These are phyloP conservation scores for Auriscalpium vulgare DNA, from an alignment of 768 basidiomycete genomes.

Conservation along the genomic window DNA sequence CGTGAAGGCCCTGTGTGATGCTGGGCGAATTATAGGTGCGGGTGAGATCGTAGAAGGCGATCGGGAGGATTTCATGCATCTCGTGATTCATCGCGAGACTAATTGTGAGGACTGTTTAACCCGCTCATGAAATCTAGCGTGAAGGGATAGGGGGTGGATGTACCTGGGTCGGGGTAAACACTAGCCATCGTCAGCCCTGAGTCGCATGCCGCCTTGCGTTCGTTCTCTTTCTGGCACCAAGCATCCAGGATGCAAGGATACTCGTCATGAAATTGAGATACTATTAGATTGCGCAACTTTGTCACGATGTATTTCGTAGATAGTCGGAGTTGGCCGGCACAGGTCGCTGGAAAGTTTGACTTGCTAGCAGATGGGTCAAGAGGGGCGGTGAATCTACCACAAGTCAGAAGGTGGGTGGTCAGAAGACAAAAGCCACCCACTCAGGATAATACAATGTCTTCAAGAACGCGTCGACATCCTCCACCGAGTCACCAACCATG, in stretches of 20 bases:
- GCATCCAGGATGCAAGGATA: conserved; percentile 11
- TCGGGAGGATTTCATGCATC: conserved; percentile 11
- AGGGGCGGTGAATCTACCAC: conserved; percentile 4
- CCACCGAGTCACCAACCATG: conserved; percentile 5
- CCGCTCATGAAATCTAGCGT: no score
- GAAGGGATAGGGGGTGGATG: neutral
- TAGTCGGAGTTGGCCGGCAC: conserved; percentile 8
- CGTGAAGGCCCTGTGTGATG: conserved; percentile 3
- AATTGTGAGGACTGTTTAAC: conserved; percentile 3
- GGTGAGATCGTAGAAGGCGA: conserved; percentile 10
- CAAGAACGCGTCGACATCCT: conserved; percentile 7
- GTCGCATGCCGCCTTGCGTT: conserved; percentile 10
- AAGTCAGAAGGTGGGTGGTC: no score
- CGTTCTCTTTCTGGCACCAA: conserved; percentile 7
- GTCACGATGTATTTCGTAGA: conserved; percentile 8
- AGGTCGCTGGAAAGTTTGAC: conserved; percentile 9
- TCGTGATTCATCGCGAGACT: conserved; percentile 12
- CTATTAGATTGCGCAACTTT: conserved; percentile 3
- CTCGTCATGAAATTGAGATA: conserved; percentile 7
- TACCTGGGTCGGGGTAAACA: neutral
- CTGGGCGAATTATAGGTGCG: conserved; percentile 9
- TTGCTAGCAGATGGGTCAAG: conserved; percentile 7
- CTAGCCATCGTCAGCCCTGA: conserved; percentile 11
- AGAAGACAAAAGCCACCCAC: conserved; percentile 2
- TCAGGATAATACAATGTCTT: conserved; percentile 10